Percentiles rank a stretch among this genome's conserved stretches.
Evolutionary conservation across 495 filamentous ascomycete genomes (phyloP).

Genomic region (Talaromyces liani): DNA sequence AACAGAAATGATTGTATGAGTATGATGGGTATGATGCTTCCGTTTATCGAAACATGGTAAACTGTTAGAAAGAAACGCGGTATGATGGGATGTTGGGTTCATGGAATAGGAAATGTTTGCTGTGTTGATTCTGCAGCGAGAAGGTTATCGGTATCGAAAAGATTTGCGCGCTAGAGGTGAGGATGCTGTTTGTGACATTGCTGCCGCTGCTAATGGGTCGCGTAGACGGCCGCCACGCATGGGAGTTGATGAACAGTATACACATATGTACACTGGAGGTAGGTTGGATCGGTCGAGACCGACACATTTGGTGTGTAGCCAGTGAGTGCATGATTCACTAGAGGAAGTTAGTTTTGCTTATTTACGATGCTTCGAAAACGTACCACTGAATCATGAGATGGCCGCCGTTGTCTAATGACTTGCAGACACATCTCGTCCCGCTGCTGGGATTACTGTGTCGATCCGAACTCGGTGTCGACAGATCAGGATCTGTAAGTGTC

Average conservation of each 20-base stretch:
- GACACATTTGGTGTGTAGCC: slow-evolving; percentile 74
- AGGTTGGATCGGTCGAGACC: slow-evolving; percentile 57
- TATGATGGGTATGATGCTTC: neutral
- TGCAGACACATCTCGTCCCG: slow-evolving; percentile 69
- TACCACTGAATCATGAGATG: slow-evolving; percentile 82
- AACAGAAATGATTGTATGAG: slow-evolving; percentile 1
- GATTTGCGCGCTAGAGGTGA: slow-evolving; percentile 66
- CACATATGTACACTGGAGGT: slow-evolving; percentile 71
- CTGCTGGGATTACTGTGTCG: slow-evolving; percentile 45
- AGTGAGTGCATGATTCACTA: slow-evolving; percentile 82
- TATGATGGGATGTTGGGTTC: neutral
- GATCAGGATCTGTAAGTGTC: slow-evolving; percentile 57
- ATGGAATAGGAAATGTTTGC: neutral
- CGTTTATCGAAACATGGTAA: neutral
- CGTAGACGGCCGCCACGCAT: slow-evolving; percentile 58
- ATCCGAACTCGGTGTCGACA: slow-evolving; percentile 59
- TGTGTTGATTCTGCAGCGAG: neutral
- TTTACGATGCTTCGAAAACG: slow-evolving; percentile 13
- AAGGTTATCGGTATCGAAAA: slow-evolving; percentile 33
- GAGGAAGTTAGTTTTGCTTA: neutral
- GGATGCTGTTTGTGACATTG: slow-evolving; percentile 33
- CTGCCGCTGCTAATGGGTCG: slow-evolving; percentile 34
- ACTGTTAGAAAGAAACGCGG: neutral
- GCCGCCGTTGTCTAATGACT: slow-evolving; percentile 55
- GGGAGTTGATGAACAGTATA: slow-evolving; percentile 72